phyloP scores from a whole-genome alignment of 2,329 filamentous ascomycete genomes.

The Microsporum audouinii region DNA sequence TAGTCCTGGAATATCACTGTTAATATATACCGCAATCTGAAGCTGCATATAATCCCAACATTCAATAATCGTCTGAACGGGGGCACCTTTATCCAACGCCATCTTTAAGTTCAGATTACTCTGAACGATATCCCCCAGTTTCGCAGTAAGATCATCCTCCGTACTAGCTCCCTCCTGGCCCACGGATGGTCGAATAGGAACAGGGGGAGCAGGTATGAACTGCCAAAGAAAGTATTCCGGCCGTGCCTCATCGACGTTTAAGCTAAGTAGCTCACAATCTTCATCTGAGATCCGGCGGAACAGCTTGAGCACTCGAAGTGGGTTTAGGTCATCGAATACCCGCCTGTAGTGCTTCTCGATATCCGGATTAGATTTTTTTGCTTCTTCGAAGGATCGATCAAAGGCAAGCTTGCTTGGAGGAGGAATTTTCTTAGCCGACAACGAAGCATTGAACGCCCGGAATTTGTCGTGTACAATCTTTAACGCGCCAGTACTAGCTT shows the following conservation, averaged over 20 bases:
- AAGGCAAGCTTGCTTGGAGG: conserved; percentile 75
- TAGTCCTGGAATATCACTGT: conserved; percentile 89
- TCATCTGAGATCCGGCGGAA: conserved; percentile 76
- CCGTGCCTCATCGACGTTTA: conserved; percentile 73
- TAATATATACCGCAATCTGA: conserved; percentile 95
- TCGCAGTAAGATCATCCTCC: conserved; percentile 92
- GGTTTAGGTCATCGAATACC: conserved; percentile 88
- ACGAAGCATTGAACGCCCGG: conserved; percentile 75
- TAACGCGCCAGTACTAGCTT: conserved; percentile 66
- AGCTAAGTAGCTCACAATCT: conserved; percentile 83
- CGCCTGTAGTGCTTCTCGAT: conserved; percentile 84
- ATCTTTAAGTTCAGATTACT: conserved; percentile 79
- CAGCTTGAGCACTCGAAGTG: conserved; percentile 74
- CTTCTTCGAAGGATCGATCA: conserved; percentile 71
- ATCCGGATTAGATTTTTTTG: conserved; percentile 65
- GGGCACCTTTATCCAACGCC: conserved; percentile 69
- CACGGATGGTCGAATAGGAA: conserved; percentile 88
- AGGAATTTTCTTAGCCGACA: conserved; percentile 68
- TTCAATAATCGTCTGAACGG: conserved; percentile 85
- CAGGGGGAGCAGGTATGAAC: conserved; percentile 82
- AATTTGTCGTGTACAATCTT: conserved; percentile 95
- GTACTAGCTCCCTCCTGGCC: conserved; percentile 86
- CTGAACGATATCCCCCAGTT: conserved; percentile 91
- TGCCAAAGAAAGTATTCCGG: conserved; percentile 99
- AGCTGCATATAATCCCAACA: conserved; percentile 96